Evolutionary conservation across 106 monocot species (phyloP).

Genomic region (Dioscorea alata): DNA sequence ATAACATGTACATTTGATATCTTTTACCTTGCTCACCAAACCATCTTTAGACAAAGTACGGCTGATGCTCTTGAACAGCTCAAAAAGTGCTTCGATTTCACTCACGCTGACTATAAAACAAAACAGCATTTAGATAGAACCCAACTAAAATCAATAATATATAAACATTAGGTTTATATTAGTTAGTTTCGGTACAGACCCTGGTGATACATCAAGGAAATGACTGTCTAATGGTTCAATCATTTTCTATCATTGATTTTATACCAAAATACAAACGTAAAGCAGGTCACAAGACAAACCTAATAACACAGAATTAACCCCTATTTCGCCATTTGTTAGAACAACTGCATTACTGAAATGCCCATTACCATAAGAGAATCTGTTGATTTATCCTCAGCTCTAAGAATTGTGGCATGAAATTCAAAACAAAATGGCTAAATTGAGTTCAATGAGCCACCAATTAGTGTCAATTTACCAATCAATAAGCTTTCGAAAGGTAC

Average conservation of each 20-base stretch:
- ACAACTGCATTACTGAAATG: background rate
- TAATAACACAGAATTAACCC: background rate
- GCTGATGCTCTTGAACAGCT: constrained; percentile 87
- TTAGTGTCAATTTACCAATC: too few relatives aligned
- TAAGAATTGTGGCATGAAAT: too few relatives aligned
- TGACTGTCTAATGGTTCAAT: background rate
- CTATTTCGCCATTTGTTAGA: background rate
- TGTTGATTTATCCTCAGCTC: too few relatives aligned
- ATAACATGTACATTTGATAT: background rate
- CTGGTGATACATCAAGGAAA: background rate
- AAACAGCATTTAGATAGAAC: background rate
- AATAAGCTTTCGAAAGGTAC: background rate
- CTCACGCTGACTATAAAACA: constrained; percentile 68
- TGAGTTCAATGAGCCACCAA: too few relatives aligned
- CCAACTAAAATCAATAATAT: background rate
- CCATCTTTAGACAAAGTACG: constrained; percentile 85
- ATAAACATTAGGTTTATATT: background rate
- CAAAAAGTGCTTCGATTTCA: constrained; percentile 86
- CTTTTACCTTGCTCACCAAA: constrained; percentile 66
- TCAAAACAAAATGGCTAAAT: too few relatives aligned
- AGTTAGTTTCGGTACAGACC: background rate
- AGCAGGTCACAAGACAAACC: too few relatives aligned
- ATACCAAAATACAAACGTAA: too few relatives aligned
- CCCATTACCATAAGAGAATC: too few relatives aligned
- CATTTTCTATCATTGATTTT: background rate